Percentiles rank a stretch among this genome's conserved stretches.
Evolutionary conservation across 163 green algal genomes (phyloP).

Genomic region (Picocystis sp.): DNA sequence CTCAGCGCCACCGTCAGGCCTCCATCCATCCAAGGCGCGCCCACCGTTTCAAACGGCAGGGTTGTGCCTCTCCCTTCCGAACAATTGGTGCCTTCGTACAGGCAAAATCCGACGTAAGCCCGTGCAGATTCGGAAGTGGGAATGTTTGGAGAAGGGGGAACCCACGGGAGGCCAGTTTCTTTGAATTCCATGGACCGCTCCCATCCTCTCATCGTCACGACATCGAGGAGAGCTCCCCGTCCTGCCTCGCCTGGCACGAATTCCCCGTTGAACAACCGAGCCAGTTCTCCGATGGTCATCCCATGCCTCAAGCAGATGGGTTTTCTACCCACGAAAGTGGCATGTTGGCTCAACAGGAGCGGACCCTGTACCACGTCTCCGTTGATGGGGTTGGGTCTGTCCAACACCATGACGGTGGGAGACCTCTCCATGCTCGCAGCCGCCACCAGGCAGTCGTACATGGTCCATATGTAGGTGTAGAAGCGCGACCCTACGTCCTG

Average conservation of each 20-base stretch:
- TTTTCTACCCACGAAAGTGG: slow-evolving; percentile 24
- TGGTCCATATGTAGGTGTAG: slow-evolving; percentile 36
- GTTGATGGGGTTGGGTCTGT: slow-evolving; percentile 27
- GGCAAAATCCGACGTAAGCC: slow-evolving; percentile 20
- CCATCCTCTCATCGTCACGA: slow-evolving; percentile 20
- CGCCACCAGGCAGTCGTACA: slow-evolving; percentile 31
- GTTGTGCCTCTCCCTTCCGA: slow-evolving; percentile 25
- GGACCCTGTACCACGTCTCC: slow-evolving; percentile 19
- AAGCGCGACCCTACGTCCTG: slow-evolving; percentile 29
- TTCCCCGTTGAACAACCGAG: slow-evolving; percentile 24
- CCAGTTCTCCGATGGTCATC: slow-evolving; percentile 30
- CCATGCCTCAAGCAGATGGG: slow-evolving; percentile 24
- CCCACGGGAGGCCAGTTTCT: slow-evolving; percentile 24
- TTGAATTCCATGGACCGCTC: slow-evolving; percentile 11
- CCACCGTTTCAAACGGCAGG: slow-evolving; percentile 23
- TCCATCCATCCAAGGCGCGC: slow-evolving; percentile 20
- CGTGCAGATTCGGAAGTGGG: slow-evolving; percentile 19
- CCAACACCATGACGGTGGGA: slow-evolving; percentile 18
- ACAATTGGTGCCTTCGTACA: slow-evolving; percentile 26
- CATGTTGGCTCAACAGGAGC: slow-evolving; percentile 10
- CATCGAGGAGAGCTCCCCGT: slow-evolving; percentile 9
- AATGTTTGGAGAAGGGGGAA: slow-evolving; percentile 30
- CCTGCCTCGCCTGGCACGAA: slow-evolving; percentile 17
- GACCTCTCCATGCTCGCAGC: slow-evolving; percentile 5
- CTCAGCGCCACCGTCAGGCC: slow-evolving; percentile 8